Base-by-base conservation (phyloP, 2,329 filamentous ascomycete species). In the Fusarium albidum region DNA sequence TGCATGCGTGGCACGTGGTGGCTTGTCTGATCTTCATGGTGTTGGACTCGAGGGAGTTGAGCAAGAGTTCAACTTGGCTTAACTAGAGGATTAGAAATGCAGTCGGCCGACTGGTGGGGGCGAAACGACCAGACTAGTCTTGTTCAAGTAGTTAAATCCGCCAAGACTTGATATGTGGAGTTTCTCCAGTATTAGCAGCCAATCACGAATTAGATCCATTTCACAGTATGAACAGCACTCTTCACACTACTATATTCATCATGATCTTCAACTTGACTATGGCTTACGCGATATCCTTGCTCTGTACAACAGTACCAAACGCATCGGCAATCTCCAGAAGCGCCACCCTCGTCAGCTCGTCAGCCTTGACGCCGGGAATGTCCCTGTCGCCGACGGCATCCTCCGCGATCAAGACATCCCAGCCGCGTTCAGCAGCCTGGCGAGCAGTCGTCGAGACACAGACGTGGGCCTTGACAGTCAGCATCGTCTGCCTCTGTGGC, bases 361-460 rank as follows among this genome's bases (percentile, higher is more conserved):
- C 77, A 0, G 82, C 85, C 11, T 75, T 73, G 2, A 79, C 81
- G 8, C 85, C 86, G 1, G 87, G 86, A 46, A 90, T 87, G 68
- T 89, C 79, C 12, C 87, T 71, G 69, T 89, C 86, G 0, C 87
- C 87, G 38, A 90, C 80, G 0, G 77, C 85, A 68, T 88, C 87
- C 64, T 81, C 76, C 0, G 79, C 82, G 17, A 89, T 66, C 2
- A 88, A 52, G 15, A 88, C 80, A 67, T 90, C 85, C 67, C 85
- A 88, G 0, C 85, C 87, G 33, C 77, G 73, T 68, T 89, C 81
- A 9, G 73, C 76, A 2, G 76, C 87, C 41, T 85, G 79, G 34
- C 87, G 75, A 3, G 86, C 82, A 0, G 87, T 90, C 0, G 84
- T 84, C 76, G 52, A 88, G 70, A 77, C 85, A 82, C 75, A 79